phyloP scores from a whole-genome alignment of 192 early-diverging fungal genomes.

The Podila epigama region DNA sequence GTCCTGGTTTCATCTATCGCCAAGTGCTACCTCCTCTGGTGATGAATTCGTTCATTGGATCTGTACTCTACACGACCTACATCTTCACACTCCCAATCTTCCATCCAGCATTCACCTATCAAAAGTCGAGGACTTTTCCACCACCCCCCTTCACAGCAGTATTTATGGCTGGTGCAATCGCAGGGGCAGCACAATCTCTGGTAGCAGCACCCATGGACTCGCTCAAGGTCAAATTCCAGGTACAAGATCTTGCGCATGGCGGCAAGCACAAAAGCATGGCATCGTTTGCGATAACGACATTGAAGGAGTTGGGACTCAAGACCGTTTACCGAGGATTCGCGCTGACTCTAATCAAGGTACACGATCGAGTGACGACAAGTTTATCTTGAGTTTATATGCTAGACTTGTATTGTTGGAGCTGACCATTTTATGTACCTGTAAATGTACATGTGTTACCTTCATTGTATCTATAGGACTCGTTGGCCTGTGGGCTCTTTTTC shows the following conservation, averaged over 20 bases:
- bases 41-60: conserved; percentile 77
- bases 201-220: conserved; percentile 80
- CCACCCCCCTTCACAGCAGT: conserved; percentile 61
- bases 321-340: conserved; percentile 65
- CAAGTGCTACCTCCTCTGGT: conserved; percentile 77
- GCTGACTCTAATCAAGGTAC: conserved; percentile 58
- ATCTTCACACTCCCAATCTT: conserved; percentile 62
- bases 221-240: conserved; percentile 76
- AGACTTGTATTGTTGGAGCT: too few species aligned
- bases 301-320: conserved; percentile 60
- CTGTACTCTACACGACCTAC: conserved; percentile 81
- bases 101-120: conserved; percentile 55
- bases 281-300: conserved; percentile 65
- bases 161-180: conserved; percentile 66
- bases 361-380: neutral
- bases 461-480: conserved; percentile 58
- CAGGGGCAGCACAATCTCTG: conserved; percentile 76
- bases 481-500: conserved; percentile 80
- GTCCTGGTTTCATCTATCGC: conserved; percentile 68
- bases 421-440: neutral
- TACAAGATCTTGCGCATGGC: conserved; percentile 72
- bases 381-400: too few species aligned
- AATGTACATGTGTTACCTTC: neutral
- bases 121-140: conserved; percentile 51
- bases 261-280: conserved; percentile 77